Evolutionary conservation across 306 rosid species (phyloP), one percentile per base, ranked within the genome.

Genomic region (Begonia peltatifolia): DNA sequence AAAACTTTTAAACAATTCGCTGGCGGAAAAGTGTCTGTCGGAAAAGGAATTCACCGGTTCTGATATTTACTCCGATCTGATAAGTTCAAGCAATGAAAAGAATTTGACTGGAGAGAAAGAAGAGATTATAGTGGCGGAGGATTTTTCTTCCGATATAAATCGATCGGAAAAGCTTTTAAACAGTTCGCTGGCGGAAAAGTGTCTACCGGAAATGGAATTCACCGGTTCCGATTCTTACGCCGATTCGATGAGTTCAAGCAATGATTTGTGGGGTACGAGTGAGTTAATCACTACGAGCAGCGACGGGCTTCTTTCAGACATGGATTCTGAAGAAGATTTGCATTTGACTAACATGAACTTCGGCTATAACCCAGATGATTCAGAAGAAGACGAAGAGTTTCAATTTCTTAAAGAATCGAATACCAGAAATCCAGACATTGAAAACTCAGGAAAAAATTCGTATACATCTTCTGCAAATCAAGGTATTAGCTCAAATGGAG

Each of bases 301-400:
- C 30, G 67, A 60, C 36, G 71, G 68, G 12, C 75, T 82, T 76
- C 64, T 75, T 47, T 72, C 79, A 2, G 81, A 75, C 14, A 65
- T 58, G 11, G 79, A 74, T 66, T 41, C 61, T 8, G 63, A 52
- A n/a, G 71, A 63, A 4, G 73, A 68, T 56, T 53, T 70, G 79
- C 57, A 47, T 48, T 41, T 22, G 6, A 52, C 61, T 54, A 50
- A 42, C 54, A 47, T 77, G 41, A 75, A 70, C 60, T 10, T 54
- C 9, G 80, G 79, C 14, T 71, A 76, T 46, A 85, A 84, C 14
- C 67, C 78, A 9, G 88, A 78, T 65, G 83, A 73, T 68, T 80
- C 63, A 22, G 80, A 63, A 2, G 78, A 66, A 18, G 83, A 80
- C 54, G 89, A 78, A 11, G 76, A 64, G 9, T 6, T 30, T 7